phyloP scores from a whole-genome alignment of 352 stramenopile species.

The Peronosclerospora sorghi region DNA sequence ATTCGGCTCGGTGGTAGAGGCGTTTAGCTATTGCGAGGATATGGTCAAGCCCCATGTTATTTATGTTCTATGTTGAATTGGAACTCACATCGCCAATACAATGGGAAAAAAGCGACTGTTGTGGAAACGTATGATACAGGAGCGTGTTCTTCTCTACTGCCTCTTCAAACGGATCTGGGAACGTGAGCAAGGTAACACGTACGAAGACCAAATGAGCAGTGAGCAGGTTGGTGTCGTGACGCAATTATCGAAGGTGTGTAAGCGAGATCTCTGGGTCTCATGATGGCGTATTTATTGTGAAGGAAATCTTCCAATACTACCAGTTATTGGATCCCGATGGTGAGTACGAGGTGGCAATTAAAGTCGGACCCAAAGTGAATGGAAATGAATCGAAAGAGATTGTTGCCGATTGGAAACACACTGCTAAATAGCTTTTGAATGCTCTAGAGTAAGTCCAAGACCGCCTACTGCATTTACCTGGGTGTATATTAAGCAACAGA shows the following conservation, averaged over 20 bases:
- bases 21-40: too few relatives aligned
- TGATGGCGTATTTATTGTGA: background rate
- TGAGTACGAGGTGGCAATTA: constrained; percentile 66
- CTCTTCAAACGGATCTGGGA: constrained; percentile 52
- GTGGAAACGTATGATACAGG: constrained; percentile 42
- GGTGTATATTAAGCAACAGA: constrained; percentile 1
- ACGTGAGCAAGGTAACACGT: too few relatives aligned
- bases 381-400: too few relatives aligned
- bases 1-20: too few relatives aligned
- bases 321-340: constrained; percentile 69
- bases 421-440: constrained; percentile 40
- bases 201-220: too few relatives aligned
- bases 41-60: too few relatives aligned
- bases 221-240: too few relatives aligned
- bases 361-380: constrained; percentile 45
- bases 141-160: constrained; percentile 27
- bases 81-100: too few relatives aligned
- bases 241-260: too few relatives aligned
- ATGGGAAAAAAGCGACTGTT: constrained; percentile 26
- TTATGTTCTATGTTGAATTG: constrained; percentile 2
- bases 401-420: constrained; percentile 47
- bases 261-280: background rate
- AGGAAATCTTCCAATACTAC: constrained; percentile 79
- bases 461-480: background rate
- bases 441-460: constrained; percentile 24